These are phyloP conservation scores for Cladosporium cucumerinum DNA, from an alignment of 2,329 filamentous ascomycete genomes.

Conservation along the genomic window DNA sequence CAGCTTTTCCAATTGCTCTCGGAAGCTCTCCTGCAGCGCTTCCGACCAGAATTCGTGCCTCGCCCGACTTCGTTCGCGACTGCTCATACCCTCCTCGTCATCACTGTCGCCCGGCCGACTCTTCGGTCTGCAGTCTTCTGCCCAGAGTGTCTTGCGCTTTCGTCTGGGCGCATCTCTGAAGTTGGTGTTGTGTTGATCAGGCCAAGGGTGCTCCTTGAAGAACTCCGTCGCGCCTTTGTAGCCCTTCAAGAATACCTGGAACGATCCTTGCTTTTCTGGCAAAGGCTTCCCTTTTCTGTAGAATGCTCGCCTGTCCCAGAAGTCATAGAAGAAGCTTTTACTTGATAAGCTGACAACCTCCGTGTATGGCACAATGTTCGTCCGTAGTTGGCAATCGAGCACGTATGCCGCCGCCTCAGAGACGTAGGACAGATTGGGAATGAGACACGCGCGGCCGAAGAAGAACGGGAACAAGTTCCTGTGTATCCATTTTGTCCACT, in stretches of 20 bases:
- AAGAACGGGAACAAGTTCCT: constrained; percentile 95
- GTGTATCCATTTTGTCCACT: constrained; percentile 99
- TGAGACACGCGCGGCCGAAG: constrained; percentile 91
- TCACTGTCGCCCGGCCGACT: constrained; percentile 56
- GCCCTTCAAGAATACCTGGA: constrained; percentile 94
- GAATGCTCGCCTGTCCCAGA: constrained; percentile 87
- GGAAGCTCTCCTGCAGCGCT: constrained; percentile 79
- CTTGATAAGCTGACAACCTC: constrained; percentile 92
- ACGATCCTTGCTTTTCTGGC: constrained; percentile 88
- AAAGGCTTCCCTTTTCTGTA: constrained; percentile 83
- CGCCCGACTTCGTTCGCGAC: constrained; percentile 32
- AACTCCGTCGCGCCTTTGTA: constrained; percentile 98
- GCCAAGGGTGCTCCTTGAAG: constrained; percentile 92
- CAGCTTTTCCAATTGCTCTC: constrained; percentile 93
- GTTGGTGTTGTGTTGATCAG: constrained; percentile 72
- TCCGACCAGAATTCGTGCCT: constrained; percentile 79
- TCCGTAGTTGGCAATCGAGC: constrained; percentile 83
- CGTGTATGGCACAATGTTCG: constrained; percentile 91
- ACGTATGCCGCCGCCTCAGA: constrained; percentile 97
- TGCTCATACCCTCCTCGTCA: constrained; percentile 52
- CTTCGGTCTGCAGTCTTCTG: constrained; percentile 72
- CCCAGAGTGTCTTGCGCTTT: constrained; percentile 73
- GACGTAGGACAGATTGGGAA: constrained; percentile 95
- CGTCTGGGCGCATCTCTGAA: constrained; percentile 65
- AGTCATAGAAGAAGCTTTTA: constrained; percentile 97